Conservation (phyloP, 2,329 filamentous ascomycete species). For the Coleophoma crateriformis region DNA sequence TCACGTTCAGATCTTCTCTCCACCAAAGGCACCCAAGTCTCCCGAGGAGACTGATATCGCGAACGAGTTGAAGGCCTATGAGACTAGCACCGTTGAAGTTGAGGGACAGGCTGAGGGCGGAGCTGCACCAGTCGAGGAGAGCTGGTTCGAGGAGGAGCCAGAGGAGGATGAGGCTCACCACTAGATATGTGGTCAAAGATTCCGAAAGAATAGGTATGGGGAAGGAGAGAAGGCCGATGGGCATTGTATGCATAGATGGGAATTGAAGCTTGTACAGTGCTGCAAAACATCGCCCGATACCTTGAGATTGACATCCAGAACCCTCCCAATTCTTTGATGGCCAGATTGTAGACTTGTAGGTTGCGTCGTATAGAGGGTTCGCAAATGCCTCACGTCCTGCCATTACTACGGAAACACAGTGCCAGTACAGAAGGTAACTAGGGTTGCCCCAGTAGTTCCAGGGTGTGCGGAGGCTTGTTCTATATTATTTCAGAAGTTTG, state of each 20-base stretch:
- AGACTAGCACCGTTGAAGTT: constrained; percentile 88
- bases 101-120: constrained; percentile 72
- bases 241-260: constrained; percentile 2
- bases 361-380: too few species aligned
- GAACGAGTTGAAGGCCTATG: constrained; percentile 88
- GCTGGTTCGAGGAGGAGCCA: constrained; percentile 80
- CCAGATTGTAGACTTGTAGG: too few species aligned
- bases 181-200: constrained; percentile 12
- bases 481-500: too few species aligned
- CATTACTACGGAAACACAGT: too few species aligned
- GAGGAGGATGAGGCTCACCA: constrained; percentile 38
- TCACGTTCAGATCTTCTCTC: constrained; percentile 81
- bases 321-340: too few species aligned
- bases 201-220: constrained; percentile 1
- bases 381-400: too few species aligned
- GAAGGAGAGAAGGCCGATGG: constrained; percentile 1
- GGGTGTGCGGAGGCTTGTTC: too few species aligned
- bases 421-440: too few species aligned
- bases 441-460: too few species aligned
- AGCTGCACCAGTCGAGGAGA: constrained; percentile 52
- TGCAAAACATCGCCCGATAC: neutral
- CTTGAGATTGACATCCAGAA: too few species aligned
- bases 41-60: constrained; percentile 94
- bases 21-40: constrained; percentile 76
- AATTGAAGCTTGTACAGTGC: constrained; percentile 3